Percentiles rank a stretch among this genome's conserved stretches.
phyloP scores from a whole-genome alignment of 2,329 filamentous ascomycete genomes.

The Aspergillus sp. region DNA sequence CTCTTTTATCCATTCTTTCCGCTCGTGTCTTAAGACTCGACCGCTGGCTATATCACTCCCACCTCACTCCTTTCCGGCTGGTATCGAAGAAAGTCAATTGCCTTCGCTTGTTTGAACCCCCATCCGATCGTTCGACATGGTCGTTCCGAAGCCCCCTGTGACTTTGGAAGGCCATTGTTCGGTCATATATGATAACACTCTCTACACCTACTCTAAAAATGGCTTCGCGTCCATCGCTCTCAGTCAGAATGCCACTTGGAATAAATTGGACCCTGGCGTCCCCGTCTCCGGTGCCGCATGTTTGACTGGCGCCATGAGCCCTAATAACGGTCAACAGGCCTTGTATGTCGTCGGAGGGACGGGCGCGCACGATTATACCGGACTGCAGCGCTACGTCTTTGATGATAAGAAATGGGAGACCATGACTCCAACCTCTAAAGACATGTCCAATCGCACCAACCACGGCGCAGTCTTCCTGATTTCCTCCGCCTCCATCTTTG shows the following conservation, averaged over 20 bases:
- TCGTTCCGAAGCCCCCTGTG: conserved; percentile 60
- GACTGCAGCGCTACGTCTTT: conserved; percentile 64
- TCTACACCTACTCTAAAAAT: conserved; percentile 71
- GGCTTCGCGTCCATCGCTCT: conserved; percentile 69
- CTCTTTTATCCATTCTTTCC: conserved; percentile 10
- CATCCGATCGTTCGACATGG: conserved; percentile 46
- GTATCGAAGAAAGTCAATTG: conserved; percentile 16
- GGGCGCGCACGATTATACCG: conserved; percentile 51
- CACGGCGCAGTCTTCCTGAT: conserved; percentile 72
- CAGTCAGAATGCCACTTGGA: conserved; percentile 63
- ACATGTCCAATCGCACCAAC: conserved; percentile 60
- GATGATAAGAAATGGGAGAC: conserved; percentile 51
- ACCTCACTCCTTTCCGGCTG: conserved; percentile 18
- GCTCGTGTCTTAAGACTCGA: conserved; percentile 5
- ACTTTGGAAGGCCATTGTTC: conserved; percentile 72
- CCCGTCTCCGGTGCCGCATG: conserved; percentile 69
- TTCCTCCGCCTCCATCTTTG: conserved; percentile 60
- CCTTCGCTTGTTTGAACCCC: neutral
- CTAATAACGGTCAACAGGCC: conserved; percentile 51
- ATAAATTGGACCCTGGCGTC: conserved; percentile 54
- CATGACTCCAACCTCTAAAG: conserved; percentile 41
- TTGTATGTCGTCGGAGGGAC: conserved; percentile 77
- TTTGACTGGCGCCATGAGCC: conserved; percentile 57
- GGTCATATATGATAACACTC: conserved; percentile 66
- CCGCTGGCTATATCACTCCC: conserved; percentile 19